Evolutionary conservation across 2,329 filamentous ascomycete species (phyloP), one percentile per base, ranked within the genome.

Genomic region (Byssothecium circinans): DNA sequence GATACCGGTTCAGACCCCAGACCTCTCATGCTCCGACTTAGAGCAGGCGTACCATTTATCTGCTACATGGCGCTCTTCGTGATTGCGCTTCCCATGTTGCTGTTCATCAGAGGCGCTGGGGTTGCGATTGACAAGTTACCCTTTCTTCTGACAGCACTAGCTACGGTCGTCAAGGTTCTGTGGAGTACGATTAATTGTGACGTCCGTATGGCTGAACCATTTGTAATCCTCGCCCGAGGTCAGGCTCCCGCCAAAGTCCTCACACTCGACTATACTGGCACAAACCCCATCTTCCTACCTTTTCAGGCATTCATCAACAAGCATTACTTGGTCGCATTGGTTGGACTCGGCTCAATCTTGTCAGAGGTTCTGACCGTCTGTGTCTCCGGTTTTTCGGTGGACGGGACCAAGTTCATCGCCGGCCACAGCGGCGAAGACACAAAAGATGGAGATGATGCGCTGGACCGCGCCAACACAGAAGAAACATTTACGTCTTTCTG

Each of bases 321-420:
- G 0, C 84, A 89, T 65, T 78, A 79, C 56, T 73, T 88, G 22
- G 80, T 89, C 23, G 82, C 85, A 23, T 72, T 86, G 15, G 83
- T 91, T 6, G 85, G 87, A 0, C 80, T 87, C 20, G 86, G 87
- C 6, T 85, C 84, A 19, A 78, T 91, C 15, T 75, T 92, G 61
- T 81, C 87, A 0, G 89, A 95, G 67, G 77, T 90, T 6, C 72
- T 89, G 11, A 89, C 85, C 0, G 82, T 89, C 22, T 78, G 87
- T 54, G 81, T 85, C 1, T 84, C 84, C 1, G 82, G 82, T 18
- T 79, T 89, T 37, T 82, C 81, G 1, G 83, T 87, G 11, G 81
- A 86, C 53, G 85, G 85, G 10, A 75, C 75, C 22, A 78, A 42
- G 20, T 42, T 33, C 55, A 56, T 83, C 4, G 62, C 65, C 1